Base-by-base conservation (phyloP, 176 grass and related monocot species). In the Elaeis guineensis region DNA sequence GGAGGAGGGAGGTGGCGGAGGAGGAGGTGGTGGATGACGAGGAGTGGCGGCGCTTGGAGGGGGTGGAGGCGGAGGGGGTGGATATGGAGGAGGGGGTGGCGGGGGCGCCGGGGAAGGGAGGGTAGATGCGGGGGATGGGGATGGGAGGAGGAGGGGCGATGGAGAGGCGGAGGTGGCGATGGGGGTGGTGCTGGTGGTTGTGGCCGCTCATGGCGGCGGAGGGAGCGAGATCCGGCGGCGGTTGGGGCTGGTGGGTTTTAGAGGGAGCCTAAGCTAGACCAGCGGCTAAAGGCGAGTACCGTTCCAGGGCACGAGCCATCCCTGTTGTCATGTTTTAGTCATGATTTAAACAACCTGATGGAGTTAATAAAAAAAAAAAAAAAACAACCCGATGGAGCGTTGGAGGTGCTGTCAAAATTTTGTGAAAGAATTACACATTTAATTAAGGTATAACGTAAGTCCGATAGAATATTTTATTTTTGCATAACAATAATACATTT, bases 121-220 rank as follows among this genome's bases (percentile, higher is more conserved):
- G 2, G 9, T 44, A 44, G 35, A 44, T 72, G 0, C 72, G 54
- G 51, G 71, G 62, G 18, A 82, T 58, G 54, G 66, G 6, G 12
- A 78, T 62, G 6, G 76, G 86, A 20, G 76, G 58, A 12, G 82
- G 90, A 21, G 87, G 67, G 17, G 80, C 58, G 16, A 92, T 52
- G 25, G 73, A 76, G 66, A 85, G 86, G 51, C 82, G 74, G 4
- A 66, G 66, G 28, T 65, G 19, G 69, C 52, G 70, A 21, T 51
- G 61, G 61, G 19, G 35, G 35, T 44, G 35, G 9, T 44, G 35
- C 2, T 44, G 8, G 35, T 44, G 35, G 9, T 6, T 0, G 4
- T 44, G 35, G 35, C 35, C 35, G 35, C 35, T 14, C 63, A 52
- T 78, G 49, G 51, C 53, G 51, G 19, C 21, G 12, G 71, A 29